phyloP scores from a whole-genome alignment of 1,284 basidiomycete species.

The Cerrena zonata region DNA sequence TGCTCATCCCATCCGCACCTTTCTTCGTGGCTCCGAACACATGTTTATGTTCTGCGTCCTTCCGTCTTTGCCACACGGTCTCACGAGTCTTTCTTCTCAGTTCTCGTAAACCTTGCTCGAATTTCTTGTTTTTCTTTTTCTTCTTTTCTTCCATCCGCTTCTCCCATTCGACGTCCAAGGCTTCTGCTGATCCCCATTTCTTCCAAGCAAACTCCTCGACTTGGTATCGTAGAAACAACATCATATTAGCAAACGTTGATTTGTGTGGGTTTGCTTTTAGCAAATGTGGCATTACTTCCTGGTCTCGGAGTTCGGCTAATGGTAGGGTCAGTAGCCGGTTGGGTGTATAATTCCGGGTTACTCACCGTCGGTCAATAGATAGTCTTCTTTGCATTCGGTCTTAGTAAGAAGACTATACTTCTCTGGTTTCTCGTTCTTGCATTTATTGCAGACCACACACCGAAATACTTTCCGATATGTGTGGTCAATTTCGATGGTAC shows the following conservation, averaged over 20 bases:
- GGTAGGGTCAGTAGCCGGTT: background rate
- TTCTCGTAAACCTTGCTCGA: slow-evolving; percentile 79
- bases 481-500: slow-evolving; percentile 79
- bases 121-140: slow-evolving; percentile 88
- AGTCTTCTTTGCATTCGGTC: slow-evolving; percentile 98
- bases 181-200: slow-evolving; percentile 95
- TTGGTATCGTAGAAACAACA: slow-evolving; percentile 92
- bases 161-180: slow-evolving; percentile 85
- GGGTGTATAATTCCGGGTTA: slow-evolving; percentile 7
- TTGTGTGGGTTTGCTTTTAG: slow-evolving; percentile 96
- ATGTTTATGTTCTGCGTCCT: slow-evolving; percentile 85
- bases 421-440: slow-evolving; percentile 85
- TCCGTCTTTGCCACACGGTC: slow-evolving; percentile 81
- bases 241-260: slow-evolving; percentile 97
- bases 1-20: slow-evolving; percentile 46
- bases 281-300: slow-evolving; percentile 87
- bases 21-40: slow-evolving; percentile 61
- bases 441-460: slow-evolving; percentile 81
- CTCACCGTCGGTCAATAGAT: slow-evolving; percentile 82
- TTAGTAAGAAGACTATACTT: slow-evolving; percentile 94
- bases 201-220: slow-evolving; percentile 96
- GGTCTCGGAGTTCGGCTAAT: slow-evolving; percentile 85
- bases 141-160: slow-evolving; percentile 78
- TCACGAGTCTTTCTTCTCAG: slow-evolving; percentile 81
- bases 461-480: slow-evolving; percentile 77